Evolutionary conservation across 176 grass and related monocot species (phyloP).

Genomic region (Oryza punctata): DNA sequence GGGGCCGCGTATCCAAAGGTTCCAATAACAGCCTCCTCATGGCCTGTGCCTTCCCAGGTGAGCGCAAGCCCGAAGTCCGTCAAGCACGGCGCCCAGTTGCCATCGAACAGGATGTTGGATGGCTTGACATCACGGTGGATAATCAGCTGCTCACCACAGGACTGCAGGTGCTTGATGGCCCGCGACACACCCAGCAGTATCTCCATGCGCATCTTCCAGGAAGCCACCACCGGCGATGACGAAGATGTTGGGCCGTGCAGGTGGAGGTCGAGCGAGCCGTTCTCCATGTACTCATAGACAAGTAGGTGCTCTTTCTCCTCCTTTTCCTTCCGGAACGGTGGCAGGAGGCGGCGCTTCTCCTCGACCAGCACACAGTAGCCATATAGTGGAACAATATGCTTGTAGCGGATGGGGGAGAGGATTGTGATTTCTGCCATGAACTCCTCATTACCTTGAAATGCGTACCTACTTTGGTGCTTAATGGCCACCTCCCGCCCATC

Average conservation of each 20-base stretch:
- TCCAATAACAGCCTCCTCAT: no score
- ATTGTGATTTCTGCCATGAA: not conserved
- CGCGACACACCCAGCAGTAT: constrained; percentile 49
- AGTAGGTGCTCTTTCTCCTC: no score
- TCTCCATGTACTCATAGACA: not conserved
- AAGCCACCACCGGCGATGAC: constrained; percentile 18
- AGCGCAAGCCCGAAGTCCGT: not conserved
- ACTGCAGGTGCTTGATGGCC: constrained; percentile 57
- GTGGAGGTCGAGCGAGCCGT: constrained; percentile 37
- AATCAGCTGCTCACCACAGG: constrained; percentile 45
- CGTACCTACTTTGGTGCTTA: not conserved
- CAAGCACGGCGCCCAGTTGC: not conserved
- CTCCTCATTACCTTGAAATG: no score
- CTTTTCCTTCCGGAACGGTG: no score
- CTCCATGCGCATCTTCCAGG: constrained; percentile 55
- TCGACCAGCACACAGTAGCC: not conserved
- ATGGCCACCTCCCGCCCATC: constrained; percentile 39
- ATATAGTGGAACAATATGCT: not conserved
- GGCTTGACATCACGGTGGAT: constrained; percentile 63
- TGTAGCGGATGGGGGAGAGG: not conserved
- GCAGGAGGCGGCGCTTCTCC: no score
- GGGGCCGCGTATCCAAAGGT: no score
- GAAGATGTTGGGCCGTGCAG: constrained; percentile 26
- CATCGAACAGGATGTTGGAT: constrained; percentile 54
- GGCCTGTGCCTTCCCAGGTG: not conserved